These are phyloP conservation scores for Populus nigra DNA, from an alignment of 345 rosid species.

Conservation along the genomic window DNA sequence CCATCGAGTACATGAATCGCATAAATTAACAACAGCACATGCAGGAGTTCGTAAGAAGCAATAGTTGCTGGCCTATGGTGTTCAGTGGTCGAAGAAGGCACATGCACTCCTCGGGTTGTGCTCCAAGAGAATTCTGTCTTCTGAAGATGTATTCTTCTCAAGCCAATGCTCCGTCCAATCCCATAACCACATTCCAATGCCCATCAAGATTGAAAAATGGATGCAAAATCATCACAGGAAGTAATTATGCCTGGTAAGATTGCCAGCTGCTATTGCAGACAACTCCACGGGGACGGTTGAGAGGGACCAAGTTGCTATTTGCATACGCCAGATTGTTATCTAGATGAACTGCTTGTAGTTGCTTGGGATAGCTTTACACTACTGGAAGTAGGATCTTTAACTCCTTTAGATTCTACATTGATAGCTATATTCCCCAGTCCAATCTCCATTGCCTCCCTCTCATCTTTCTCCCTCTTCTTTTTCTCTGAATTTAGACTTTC, in stretches of 20 bases:
- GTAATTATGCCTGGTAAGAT: conserved; percentile 6
- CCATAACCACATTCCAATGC: not conserved
- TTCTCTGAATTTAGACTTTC: conserved; percentile 28
- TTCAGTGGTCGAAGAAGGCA: not conserved
- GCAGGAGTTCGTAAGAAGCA: not conserved
- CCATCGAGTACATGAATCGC: conserved; percentile 2
- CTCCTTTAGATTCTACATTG: conserved; percentile 36
- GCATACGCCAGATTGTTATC: conserved; percentile 11
- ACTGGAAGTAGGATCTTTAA: conserved; percentile 33
- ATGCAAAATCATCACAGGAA: not conserved
- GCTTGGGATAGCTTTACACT: conserved; percentile 27
- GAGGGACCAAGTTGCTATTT: not conserved
- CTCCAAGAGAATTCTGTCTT: not conserved
- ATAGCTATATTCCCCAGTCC: conserved; percentile 61
- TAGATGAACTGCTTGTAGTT: conserved; percentile 25
- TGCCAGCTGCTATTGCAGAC: not conserved
- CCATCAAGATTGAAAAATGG: not conserved
- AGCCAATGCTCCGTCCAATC: not conserved
- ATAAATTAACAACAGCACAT: conserved; percentile 15
- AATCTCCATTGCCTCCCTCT: conserved; percentile 56
- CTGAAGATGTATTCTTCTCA: not conserved
- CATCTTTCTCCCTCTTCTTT: conserved; percentile 43
- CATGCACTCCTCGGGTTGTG: conserved; percentile 1
- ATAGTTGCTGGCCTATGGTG: not conserved
- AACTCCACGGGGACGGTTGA: not conserved